Evolutionary conservation across 352 stramenopile genomes (phyloP).

Genomic region (Pythium monospermum): DNA sequence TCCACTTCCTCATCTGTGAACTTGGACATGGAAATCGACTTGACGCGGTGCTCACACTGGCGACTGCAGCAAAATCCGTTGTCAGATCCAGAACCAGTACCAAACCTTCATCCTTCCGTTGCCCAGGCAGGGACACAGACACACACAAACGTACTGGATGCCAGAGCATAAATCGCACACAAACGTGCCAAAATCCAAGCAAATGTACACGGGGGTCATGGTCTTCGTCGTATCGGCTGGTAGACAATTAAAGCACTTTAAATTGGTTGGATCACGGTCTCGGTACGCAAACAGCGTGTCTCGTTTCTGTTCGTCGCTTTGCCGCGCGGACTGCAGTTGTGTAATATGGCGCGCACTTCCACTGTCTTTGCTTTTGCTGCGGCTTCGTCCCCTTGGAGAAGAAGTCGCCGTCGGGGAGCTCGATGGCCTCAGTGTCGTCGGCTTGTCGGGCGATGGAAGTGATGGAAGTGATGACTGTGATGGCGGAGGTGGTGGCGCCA

Average conservation of each 20-base stretch:
- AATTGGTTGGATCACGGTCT: not conserved
- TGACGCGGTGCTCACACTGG: not conserved
- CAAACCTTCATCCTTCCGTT: too few relatives aligned
- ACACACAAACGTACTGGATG: not conserved
- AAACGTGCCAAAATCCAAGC: not conserved
- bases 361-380: not conserved
- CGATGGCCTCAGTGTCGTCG: too few relatives aligned
- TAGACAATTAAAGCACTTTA: not conserved
- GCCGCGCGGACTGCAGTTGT: not conserved
- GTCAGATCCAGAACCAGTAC: not conserved
- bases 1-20: constrained; percentile 5
- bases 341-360: not conserved
- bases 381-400: not conserved
- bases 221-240: too few relatives aligned
- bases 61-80: not conserved
- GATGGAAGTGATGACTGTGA: too few relatives aligned
- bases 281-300: not conserved
- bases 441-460: too few relatives aligned
- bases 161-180: constrained; percentile 1
- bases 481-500: not conserved
- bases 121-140: not conserved
- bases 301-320: not conserved
- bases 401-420: not conserved
- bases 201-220: not conserved
- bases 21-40: constrained; percentile 6